Percentiles rank a stretch among this genome's conserved stretches.
Evolutionary conservation across 2,329 filamentous ascomycete species (phyloP).

Genomic region (Colletotrichum tropicicola): DNA sequence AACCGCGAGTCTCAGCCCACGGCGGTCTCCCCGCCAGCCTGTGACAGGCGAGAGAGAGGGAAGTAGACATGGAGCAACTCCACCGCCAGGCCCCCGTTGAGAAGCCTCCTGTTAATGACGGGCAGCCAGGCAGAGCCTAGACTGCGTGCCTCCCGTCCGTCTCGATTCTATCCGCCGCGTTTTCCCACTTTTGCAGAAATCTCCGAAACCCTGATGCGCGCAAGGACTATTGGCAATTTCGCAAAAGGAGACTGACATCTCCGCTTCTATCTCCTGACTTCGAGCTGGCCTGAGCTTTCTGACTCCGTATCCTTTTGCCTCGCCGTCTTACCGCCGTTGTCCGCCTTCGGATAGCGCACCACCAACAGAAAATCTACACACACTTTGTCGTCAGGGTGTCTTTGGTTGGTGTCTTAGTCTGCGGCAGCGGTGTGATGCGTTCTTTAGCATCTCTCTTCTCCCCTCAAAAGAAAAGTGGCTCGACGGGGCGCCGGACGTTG

Average conservation of each 20-base stretch:
- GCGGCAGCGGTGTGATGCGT: neutral
- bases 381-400: too few relatives aligned
- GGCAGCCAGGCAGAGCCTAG: too few relatives aligned
- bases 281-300: neutral
- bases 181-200: conserved; percentile 12
- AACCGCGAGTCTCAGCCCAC: neutral
- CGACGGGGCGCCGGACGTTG: neutral
- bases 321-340: neutral
- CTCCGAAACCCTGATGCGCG: conserved; percentile 20
- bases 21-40: conserved; percentile 9
- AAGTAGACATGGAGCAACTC: neutral
- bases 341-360: neutral
- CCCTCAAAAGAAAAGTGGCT: neutral
- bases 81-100: neutral
- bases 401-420: neutral
- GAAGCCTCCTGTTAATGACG: too few relatives aligned
- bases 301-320: neutral
- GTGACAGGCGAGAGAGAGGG: neutral
- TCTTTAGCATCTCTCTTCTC: neutral
- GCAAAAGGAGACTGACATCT: neutral
- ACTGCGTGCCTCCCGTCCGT: neutral
- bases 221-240: conserved; percentile 5
- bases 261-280: neutral
- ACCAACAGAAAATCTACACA: neutral
- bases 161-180: neutral